Conservation (phyloP, 352 stramenopile genomes). For the Globisporangium sylvaticum region DNA sequence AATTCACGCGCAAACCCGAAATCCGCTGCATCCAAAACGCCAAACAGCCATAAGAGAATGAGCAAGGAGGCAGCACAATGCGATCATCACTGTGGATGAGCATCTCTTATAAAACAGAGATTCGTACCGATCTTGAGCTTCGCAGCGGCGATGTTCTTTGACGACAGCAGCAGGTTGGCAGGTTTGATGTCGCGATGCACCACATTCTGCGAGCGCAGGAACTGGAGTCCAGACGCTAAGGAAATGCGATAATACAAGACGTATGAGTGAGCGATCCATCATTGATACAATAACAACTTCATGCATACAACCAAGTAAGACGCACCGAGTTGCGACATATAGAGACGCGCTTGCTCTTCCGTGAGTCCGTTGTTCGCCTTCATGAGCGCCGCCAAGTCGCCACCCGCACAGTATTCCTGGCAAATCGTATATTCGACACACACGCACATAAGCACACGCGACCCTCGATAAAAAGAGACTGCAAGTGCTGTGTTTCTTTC, state of each 20-base stretch:
- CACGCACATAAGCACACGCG: background rate
- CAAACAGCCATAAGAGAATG: background rate
- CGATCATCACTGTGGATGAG: background rate
- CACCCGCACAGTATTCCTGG: slow-evolving; percentile 76
- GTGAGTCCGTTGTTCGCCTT: slow-evolving; percentile 55
- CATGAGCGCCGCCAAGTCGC: slow-evolving; percentile 70
- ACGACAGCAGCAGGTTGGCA: slow-evolving; percentile 70
- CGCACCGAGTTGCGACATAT: slow-evolving; percentile 75
- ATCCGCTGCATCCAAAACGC: slow-evolving; percentile 35
- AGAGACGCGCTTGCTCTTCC: slow-evolving; percentile 66
- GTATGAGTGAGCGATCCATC: background rate
- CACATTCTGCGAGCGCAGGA: slow-evolving; percentile 71
- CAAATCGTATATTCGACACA: background rate
- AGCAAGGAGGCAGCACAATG: background rate
- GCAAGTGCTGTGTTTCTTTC: background rate
- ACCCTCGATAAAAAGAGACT: background rate
- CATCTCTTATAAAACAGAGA: background rate
- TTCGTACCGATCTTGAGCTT: slow-evolving; percentile 75
- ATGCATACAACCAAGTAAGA: background rate
- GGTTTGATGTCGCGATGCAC: slow-evolving; percentile 78
- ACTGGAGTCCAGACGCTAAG: slow-evolving; percentile 63
- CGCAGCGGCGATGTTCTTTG: slow-evolving; percentile 50
- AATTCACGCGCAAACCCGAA: slow-evolving; percentile 74
- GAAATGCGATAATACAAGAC: background rate
- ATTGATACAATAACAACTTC: background rate